A percentile compares a stretch with the other conserved stretches of the same genome.
Evolutionary conservation across 208 protist species (phyloP).

Genomic region (Phytomonas sp.): DNA sequence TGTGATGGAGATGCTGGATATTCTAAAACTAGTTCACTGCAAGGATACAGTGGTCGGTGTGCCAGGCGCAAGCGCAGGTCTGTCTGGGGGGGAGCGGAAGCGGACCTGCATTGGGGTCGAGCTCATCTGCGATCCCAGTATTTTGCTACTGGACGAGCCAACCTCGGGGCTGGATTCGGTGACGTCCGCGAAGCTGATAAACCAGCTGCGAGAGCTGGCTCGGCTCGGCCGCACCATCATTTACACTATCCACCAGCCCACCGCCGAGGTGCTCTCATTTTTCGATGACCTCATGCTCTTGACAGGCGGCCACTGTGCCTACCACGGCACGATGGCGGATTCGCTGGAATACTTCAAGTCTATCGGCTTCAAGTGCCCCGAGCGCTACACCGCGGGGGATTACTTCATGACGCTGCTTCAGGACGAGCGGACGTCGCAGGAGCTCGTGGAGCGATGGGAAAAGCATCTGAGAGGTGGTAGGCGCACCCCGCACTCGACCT

Average conservation of each 20-base stretch:
- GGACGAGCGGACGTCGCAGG: constrained; percentile 30
- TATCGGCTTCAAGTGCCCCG: constrained; percentile 62
- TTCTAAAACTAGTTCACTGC: constrained; percentile 58
- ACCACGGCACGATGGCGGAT: constrained; percentile 68
- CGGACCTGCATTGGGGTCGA: constrained; percentile 84
- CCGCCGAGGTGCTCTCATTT: constrained; percentile 68
- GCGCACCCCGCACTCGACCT: constrained; percentile 43
- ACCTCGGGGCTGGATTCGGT: constrained; percentile 86
- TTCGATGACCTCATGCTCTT: constrained; percentile 93
- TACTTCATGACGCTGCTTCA: constrained; percentile 84
- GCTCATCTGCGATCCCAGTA: constrained; percentile 78
- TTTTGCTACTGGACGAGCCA: constrained; percentile 87
- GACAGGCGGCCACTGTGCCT: constrained; percentile 61
- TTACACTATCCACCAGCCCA: constrained; percentile 94
- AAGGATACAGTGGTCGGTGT: constrained; percentile 66
- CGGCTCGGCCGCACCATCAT: constrained; percentile 80
- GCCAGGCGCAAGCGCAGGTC: constrained; percentile 51
- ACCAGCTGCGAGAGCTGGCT: constrained; percentile 66
- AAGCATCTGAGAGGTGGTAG: constrained; percentile 40
- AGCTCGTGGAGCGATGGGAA: constrained; percentile 63
- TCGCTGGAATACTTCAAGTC: constrained; percentile 75
- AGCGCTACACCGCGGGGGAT: constrained; percentile 77
- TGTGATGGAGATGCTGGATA: constrained; percentile 57
- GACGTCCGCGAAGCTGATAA: constrained; percentile 75
- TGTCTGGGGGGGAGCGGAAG: constrained; percentile 88